These are phyloP conservation scores for Saccharum officinarum DNA, from an alignment of 176 grass and related monocot species.

Conservation along the genomic window DNA sequence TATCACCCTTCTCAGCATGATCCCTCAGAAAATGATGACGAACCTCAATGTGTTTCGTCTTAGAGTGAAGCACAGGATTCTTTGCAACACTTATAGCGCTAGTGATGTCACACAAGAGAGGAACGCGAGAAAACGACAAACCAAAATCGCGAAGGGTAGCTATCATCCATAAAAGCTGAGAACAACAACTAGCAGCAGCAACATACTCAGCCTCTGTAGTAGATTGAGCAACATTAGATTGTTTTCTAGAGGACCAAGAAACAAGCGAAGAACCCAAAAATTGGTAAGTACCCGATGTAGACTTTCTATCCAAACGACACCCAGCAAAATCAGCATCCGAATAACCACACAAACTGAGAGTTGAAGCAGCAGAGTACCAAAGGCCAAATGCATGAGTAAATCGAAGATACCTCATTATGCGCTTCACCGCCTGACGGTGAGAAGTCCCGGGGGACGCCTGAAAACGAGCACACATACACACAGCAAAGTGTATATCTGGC, in stretches of 20 bases:
- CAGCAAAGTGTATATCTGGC: too few species aligned
- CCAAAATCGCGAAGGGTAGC: too few species aligned
- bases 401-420: too few species aligned
- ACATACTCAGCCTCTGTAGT: background rate
- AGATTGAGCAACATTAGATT: background rate
- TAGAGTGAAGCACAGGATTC: background rate
- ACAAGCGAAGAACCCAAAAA: background rate
- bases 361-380: background rate
- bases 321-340: constrained; percentile 1
- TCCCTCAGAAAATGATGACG: background rate
- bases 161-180: too few species aligned
- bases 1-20: background rate
- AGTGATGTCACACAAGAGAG: background rate
- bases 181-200: background rate
- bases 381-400: background rate
- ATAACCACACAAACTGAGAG: background rate
- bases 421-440: too few species aligned
- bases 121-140: background rate
- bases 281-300: too few species aligned
- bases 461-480: too few species aligned
- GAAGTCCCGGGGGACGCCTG: too few species aligned
- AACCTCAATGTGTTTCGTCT: background rate
- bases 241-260: constrained; percentile 5
- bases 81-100: background rate
- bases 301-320: background rate